Evolutionary conservation across 1,139 yeast genomes (phyloP), one percentile per base, ranked within the genome.

Genomic region (Hyphopichia pseudoburtonii): DNA sequence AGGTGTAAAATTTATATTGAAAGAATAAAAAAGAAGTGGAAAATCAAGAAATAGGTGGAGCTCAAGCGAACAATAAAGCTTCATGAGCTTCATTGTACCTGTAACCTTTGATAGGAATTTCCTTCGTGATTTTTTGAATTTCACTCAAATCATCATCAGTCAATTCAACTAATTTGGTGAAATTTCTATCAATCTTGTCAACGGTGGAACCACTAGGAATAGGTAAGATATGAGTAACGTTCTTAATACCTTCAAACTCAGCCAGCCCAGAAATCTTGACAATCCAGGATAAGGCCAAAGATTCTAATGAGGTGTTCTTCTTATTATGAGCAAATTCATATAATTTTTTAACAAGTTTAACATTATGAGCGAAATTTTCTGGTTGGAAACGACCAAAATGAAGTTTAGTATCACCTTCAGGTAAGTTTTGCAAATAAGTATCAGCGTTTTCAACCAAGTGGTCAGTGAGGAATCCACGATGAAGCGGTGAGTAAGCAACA

Each of bases 401-500:
- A n/a, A 47, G 51, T 47, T 88, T 71, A 39, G 78, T 41, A 52
- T 84, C 94, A 10, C 75, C 80, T 33, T 67, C 66, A 17, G 78
- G 73, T 32, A 80, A 54, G 37, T 71, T 74, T 5, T 43, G 34
- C 29, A 53, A 48, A 46, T 61, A 66, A 2, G 47, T 50, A 4
- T 64, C 63, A 4, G 62, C 48, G 8, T 70, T 55, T 31, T 64
- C 74, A 40, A 78, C 73, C 14, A 65, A 52, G 35, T 46, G 46
- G 39, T 92, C 94, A 6, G 94, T 82, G 42, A 88, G 71, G 40
- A 80, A 61, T 1, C 96, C 96, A 51, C 86, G 71, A n/a, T 88
- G 82, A 43, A 88, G 68, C 29, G 96, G 96, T 19, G 95, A 83
- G 61, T 88, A 87, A 19, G 90, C 87, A 43, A 85, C 64, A 27